phyloP scores from a whole-genome alignment of 2,329 filamentous ascomycete species.

The Sclerotinia subarctica region DNA sequence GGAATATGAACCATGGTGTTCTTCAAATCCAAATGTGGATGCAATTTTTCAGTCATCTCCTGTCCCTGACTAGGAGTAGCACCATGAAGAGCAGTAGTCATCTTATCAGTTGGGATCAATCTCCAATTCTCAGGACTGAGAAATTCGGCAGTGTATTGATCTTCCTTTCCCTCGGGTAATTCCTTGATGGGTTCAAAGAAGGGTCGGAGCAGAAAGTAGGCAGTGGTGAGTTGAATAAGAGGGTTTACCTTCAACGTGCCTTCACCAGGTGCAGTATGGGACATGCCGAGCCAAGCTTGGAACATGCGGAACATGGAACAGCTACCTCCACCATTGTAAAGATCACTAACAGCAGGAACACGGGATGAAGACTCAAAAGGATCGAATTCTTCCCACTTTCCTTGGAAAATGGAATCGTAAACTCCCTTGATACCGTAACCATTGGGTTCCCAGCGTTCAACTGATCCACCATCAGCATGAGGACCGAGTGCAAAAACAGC shows the following conservation, averaged over 20 bases:
- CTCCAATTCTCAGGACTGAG: constrained; percentile 52
- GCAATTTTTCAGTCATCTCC: constrained; percentile 57
- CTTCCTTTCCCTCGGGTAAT: constrained; percentile 44
- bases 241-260: constrained; percentile 83
- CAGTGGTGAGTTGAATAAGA: constrained; percentile 68
- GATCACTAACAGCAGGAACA: constrained; percentile 64
- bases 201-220: constrained; percentile 77
- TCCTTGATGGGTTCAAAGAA: constrained; percentile 59
- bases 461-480: constrained; percentile 70
- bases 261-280: constrained; percentile 65
- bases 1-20: constrained; percentile 65
- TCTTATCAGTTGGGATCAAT: constrained; percentile 42
- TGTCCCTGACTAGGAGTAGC: constrained; percentile 62
- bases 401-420: constrained; percentile 70
- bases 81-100: constrained; percentile 60
- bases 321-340: constrained; percentile 77
- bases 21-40: constrained; percentile 61
- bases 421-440: constrained; percentile 66
- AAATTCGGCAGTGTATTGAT: constrained; percentile 33
- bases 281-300: constrained; percentile 86
- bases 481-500: constrained; percentile 67
- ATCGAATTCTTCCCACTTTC: constrained; percentile 77
- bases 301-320: constrained; percentile 85
- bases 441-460: constrained; percentile 69
- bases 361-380: constrained; percentile 74